Evolutionary conservation across 768 basidiomycete species (phyloP), one percentile per base, ranked within the genome.

Genomic region (Pleurotus citrinopileatus): DNA sequence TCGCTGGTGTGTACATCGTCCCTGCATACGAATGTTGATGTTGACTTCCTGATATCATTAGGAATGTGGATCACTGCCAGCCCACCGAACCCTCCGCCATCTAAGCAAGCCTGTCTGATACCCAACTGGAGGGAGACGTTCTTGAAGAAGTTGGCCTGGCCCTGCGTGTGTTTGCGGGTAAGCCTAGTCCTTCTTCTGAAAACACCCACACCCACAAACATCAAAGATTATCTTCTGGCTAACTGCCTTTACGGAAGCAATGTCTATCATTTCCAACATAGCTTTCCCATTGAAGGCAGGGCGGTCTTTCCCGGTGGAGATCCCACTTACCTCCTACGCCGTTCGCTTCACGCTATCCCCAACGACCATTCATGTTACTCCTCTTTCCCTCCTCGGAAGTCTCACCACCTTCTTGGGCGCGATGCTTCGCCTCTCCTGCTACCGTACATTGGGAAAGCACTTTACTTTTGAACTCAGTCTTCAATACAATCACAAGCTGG

Each of bases 401-500:
- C 13, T 43, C 23, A 26, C 22, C 52, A 53, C 42, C 23, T 42
- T 53, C 36, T 42, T 42, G 1, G 52, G 52, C n/a, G n/a, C 38
- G 12, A 43, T 43, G 42, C 12, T 22, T 58, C 77, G 78, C 32
- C 52, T 77, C n/a, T 68, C 65, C 46, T 79, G 77, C 54, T 79
- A 74, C 62, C 65, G 59, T 28, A 70, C 75, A n/a, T 70, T 79
- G 7, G 76, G 75, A 3, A 62, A 69, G 12, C 60, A 77, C 45
- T 79, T 79, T 60, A 79, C 78, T 4, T 79, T 78, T 53, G 78
- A 79, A 46, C 70, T 79, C 52, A 76, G 74, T 36, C 63, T 80
- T 20, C 72, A 73, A 42, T 74, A 72, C 4, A 58, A 62, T 12
- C 78, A 80, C 32, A 40, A 26, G 37, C 52, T 53, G 23, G 22